Evolutionary conservation across 179 eudicot genomes (phyloP).

Genomic region (Gypsophila paniculata): DNA sequence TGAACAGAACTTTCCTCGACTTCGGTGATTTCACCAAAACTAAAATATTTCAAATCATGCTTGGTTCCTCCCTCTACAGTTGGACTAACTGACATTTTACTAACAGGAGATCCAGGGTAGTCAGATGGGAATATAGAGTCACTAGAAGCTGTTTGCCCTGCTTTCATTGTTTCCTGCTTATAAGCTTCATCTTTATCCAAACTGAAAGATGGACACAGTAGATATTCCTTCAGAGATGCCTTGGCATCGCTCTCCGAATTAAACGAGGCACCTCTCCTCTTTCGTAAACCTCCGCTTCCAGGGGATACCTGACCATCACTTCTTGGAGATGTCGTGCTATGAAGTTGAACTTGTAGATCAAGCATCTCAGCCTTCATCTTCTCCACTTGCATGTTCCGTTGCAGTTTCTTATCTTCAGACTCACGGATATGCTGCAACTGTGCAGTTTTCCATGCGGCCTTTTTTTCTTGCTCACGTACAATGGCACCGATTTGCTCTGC

Average conservation of each 20-base stretch:
- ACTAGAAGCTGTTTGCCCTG: constrained; percentile 35
- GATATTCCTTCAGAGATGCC: constrained; percentile 28
- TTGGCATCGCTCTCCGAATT: constrained; percentile 33
- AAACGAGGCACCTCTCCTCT: constrained; percentile 50
- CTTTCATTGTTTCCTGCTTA: constrained; percentile 31
- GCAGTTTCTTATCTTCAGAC: constrained; percentile 79
- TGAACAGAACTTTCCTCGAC: constrained; percentile 39
- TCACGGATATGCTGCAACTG: constrained; percentile 87
- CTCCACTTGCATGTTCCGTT: constrained; percentile 96
- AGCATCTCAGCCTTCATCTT: constrained; percentile 99
- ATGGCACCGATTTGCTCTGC: constrained; percentile 99
- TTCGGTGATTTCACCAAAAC: constrained; percentile 69
- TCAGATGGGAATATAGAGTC: constrained; percentile 41
- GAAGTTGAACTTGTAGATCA: constrained; percentile 85
- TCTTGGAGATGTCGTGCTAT: constrained; percentile 44
- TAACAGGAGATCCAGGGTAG: constrained; percentile 45
- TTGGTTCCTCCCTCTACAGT: not conserved
- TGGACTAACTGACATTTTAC: constrained; percentile 47
- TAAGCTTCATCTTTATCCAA: constrained; percentile 32
- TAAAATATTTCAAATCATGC: constrained; percentile 33
- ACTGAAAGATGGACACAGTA: constrained; percentile 31
- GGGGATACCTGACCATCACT: constrained; percentile 50
- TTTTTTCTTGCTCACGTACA: constrained; percentile 93
- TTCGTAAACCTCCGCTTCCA: constrained; percentile 47
- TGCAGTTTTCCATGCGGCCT: constrained; percentile 95